These are phyloP conservation scores for Alternaria triticina DNA, from an alignment of 2,329 filamentous ascomycete genomes.

Conservation along the genomic window DNA sequence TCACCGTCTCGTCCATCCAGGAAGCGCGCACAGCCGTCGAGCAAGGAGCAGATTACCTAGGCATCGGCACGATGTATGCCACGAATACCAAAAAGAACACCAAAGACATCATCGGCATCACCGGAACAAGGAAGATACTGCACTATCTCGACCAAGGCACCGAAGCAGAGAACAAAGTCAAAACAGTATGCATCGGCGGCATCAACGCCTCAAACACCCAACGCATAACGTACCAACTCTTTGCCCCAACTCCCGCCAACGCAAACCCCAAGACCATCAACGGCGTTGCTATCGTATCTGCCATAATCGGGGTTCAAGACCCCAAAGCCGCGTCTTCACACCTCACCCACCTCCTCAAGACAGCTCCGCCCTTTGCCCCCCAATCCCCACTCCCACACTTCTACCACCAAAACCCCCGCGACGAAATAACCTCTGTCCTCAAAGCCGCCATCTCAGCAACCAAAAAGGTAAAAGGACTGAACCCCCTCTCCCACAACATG, in stretches of 20 bases:
- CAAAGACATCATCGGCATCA: slow-evolving; percentile 78
- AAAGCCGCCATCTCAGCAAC: slow-evolving; percentile 55
- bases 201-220: slow-evolving; percentile 79
- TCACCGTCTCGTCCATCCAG: slow-evolving; percentile 76
- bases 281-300: slow-evolving; percentile 88
- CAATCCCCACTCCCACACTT: slow-evolving; percentile 23
- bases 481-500: slow-evolving; percentile 92
- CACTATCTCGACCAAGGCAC: slow-evolving; percentile 59
- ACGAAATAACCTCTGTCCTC: slow-evolving; percentile 19
- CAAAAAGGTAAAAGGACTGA: slow-evolving; percentile 64
- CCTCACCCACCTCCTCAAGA: slow-evolving; percentile 64
- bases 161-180: slow-evolving; percentile 38
- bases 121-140: slow-evolving; percentile 73
- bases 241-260: slow-evolving; percentile 39
- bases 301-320: slow-evolving; percentile 76
- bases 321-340: slow-evolving; percentile 68
- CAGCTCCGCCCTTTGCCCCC: slow-evolving; percentile 30
- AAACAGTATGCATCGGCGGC: slow-evolving; percentile 84
- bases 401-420: slow-evolving; percentile 25
- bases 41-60: slow-evolving; percentile 86
- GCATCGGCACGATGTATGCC: slow-evolving; percentile 87
- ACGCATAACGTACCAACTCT: slow-evolving; percentile 74
- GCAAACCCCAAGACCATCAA: slow-evolving; percentile 66
- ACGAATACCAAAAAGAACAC: slow-evolving; percentile 85
- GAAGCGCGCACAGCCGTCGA: slow-evolving; percentile 76